Base-by-base conservation (phyloP, 345 rosid species). In the Salix exigua region DNA sequence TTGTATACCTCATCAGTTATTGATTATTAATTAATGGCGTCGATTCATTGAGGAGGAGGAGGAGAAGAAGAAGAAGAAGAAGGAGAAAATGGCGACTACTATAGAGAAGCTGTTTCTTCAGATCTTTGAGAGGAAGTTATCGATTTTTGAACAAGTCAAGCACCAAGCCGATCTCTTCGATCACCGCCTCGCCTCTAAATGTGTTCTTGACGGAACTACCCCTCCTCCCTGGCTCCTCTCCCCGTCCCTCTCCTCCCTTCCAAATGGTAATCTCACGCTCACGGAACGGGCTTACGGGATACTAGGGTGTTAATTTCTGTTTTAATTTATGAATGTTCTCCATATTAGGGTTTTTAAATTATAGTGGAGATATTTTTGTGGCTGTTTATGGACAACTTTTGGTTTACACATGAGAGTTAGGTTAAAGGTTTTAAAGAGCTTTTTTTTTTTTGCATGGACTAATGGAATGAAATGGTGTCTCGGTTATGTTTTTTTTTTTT, bases 191-290 rank as follows among this genome's bases (percentile, higher is more conserved):
- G 97, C 94, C 77, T 87, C 93, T 64, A 86, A 83, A 1, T 93
- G 96, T 64, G 79, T 91, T 73, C 84, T 96, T 40, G 86, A 84
- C 28, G 97, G 94, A 68, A 72, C 92, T 25, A 51, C 87, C 46
- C 95, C 95, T 82, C 99, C 98, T 62, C 35, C 93, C 4, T 92
- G 93, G 91, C 93, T 93, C 68, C 78, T 82, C 85, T 63, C 86
- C 88, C 84, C 81, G 42, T 64, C 42, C 21, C 6, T 68, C 62
- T 48, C 75, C 63, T 69, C 74, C n/a, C 12, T 42, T 76, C 81
- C 81, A 8, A 79, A 63, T 33, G 90, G 94, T 89, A 87, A 17
- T 62, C 42, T 70, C 48, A 16, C 8, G 26, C 28, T 31, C 67
- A 18, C 28, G 8, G 11, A 58, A 58, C 12, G 26, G 63, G 19